Evolutionary conservation across 2,329 filamentous ascomycete species (phyloP), one percentile per base, ranked within the genome.

Genomic region (Pezicula rhizophila): DNA sequence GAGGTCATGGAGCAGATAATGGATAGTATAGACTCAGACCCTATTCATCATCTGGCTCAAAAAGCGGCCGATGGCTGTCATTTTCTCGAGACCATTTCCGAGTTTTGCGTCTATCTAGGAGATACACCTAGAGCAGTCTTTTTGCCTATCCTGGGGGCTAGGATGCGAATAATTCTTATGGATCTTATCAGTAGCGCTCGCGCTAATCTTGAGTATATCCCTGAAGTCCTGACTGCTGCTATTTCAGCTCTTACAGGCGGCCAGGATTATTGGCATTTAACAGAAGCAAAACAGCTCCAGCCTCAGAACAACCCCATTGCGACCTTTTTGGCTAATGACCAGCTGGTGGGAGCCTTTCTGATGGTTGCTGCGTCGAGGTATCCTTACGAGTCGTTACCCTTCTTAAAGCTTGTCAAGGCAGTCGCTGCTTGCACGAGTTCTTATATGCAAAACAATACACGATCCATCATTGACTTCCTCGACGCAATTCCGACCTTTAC

Each of bases 341-440:
- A 82, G 39, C 70, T 78, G 55, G 66, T 70, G 25, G 65, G 67
- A 15, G 67, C 48, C 14, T 59, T 86, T 47, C 40, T 57, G n/a
- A 28, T 38, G 12, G 47, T 56, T 25, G 82, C 91, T 6, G 77
- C 85, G 39, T 78, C 80, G 52, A 83, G 92, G 48, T 96, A 90
- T 62, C 92, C 92, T 0, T 92, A 88, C 65, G 92, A 96, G 67
- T 84, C 88, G 42, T 68, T 83, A 2, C 89, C 91, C 1, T 89
- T 96, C 59, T 69, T 95, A 52, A 80, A 78, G 46, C 70, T 95
- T 35, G 85, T 82, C 62, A 82, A 82, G 48, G 79, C 78, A 35
- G 69, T 95, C 14, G 78, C 77, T 70, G 81, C 53, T 53, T 76
- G 61, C 66, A 72, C 58, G 57, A 51, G 53, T 45, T 46, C 46